A percentile compares a stretch with the other conserved stretches of the same genome.
phyloP scores from a whole-genome alignment of 108 stramenopile genomes.

The Cyclotella cryptica region DNA sequence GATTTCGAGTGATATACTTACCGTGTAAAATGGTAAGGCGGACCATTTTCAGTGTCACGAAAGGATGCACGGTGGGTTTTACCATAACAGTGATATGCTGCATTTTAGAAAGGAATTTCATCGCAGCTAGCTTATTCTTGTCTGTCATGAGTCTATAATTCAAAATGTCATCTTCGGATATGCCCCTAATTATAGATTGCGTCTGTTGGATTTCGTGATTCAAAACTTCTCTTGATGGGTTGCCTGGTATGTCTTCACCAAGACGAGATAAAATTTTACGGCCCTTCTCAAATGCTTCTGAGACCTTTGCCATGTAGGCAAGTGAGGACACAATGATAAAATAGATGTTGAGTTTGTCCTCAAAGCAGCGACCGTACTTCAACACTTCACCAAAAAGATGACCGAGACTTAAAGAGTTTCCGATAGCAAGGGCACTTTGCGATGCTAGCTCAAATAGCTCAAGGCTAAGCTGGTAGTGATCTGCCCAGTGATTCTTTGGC shows the following conservation, averaged over 20 bases:
- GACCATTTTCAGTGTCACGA: conserved; percentile 12
- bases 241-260: conserved; percentile 18
- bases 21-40: conserved; percentile 27
- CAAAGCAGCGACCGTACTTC: conserved; percentile 4
- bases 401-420: neutral
- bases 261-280: conserved; percentile 9
- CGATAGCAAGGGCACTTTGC: conserved; percentile 3
- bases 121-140: conserved; percentile 11
- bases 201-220: neutral
- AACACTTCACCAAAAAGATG: conserved; percentile 13
- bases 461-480: conserved; percentile 31
- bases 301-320: neutral
- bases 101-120: conserved; percentile 19
- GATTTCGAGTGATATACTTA: neutral
- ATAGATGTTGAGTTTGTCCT: conserved; percentile 11
- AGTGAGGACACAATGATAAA: neutral
- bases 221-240: neutral
- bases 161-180: conserved; percentile 22
- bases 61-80: neutral
- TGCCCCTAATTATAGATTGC: neutral
- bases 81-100: neutral
- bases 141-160: conserved; percentile 22
- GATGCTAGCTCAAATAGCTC: conserved; percentile 22
- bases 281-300: conserved; percentile 15
- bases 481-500: conserved; percentile 26